phyloP scores from a whole-genome alignment of 139 green algal species.

The Tetradesmus obliquus region DNA sequence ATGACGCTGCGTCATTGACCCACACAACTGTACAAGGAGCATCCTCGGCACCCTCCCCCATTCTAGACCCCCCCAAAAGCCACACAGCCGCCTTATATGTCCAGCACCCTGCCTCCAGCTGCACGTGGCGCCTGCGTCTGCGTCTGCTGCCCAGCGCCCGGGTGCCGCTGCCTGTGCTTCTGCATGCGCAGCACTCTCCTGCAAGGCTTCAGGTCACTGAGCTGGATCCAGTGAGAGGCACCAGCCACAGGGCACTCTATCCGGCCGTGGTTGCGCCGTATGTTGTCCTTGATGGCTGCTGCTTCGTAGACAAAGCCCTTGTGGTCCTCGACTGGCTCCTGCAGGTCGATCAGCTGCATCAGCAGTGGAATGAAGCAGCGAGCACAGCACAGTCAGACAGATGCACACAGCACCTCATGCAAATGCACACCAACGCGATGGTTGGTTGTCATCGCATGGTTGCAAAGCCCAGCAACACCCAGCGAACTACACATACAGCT shows the following conservation, averaged over 20 bases:
- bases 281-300: not conserved
- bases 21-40: no score
- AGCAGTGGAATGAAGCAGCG: not conserved
- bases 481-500: no score
- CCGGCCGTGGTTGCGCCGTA: not conserved
- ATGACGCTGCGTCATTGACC: no score
- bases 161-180: conserved; percentile 12
- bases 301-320: conserved; percentile 35
- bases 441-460: no score
- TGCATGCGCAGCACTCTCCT: conserved; percentile 15
- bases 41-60: not conserved
- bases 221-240: not conserved
- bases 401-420: not conserved
- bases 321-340: conserved; percentile 24
- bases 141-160: not conserved
- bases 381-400: not conserved
- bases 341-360: conserved; percentile 27
- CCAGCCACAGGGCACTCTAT: conserved; percentile 27
- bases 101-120: conserved; percentile 16
- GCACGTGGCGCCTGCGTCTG: not conserved
- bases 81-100: not conserved
- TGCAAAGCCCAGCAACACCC: no score
- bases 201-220: not conserved
- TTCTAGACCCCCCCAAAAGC: no score
- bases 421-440: not conserved